Base-by-base conservation (phyloP, 163 green algal genomes). In the Prototheca cutis region DNA sequence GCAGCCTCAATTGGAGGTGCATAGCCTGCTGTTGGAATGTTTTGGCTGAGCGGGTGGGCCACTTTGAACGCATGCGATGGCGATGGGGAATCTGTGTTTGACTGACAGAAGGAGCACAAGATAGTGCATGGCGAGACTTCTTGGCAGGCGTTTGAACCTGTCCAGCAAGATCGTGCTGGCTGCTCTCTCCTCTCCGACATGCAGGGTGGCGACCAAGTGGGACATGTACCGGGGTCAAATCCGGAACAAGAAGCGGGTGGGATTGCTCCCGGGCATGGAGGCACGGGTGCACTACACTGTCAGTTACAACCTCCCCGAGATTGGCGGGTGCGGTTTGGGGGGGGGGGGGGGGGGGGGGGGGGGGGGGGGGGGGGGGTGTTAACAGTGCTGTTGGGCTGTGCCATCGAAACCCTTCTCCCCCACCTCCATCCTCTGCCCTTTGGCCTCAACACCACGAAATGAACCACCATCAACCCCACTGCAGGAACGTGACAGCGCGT, bases 191-290 rank as follows among this genome's bases (percentile, higher is more conserved):
- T 21, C 15, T 8, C 24, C 24, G 10, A 5, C 6, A 33, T 52
- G 49, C 61, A 60, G 63, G 36, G 15, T 72, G 24, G 63, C 63
- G 27, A 76, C 68, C 18, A 72, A 70, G 58, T 72, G 63, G 63
- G 62, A 77, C 51, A 18, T 66, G 15, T n/a, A 36, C 21, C n/a
- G 53, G 0, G 62, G 62, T 0, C 34, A 67, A 47, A 53, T 58
- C 49, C 36, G 42, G 31, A 70, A 65, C 27, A 77, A 77, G 55
- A 47, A 42, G 33, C 29, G 39, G 28, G 15, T 62, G 21, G 2
- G 10, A 34, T 13, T 77, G 33, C 24, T 30, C 2, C 40, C 63
- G 13, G 39, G 34, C 24, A 33, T 55, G 0, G 63, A 72, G 59
- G 63, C 33, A 4, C 53, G 69, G 13, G 31, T 64, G 25, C 69